Evolutionary conservation across 805 yeast species (phyloP), one percentile per base, ranked within the genome.

Genomic region (Blastobotrys peoriensis): DNA sequence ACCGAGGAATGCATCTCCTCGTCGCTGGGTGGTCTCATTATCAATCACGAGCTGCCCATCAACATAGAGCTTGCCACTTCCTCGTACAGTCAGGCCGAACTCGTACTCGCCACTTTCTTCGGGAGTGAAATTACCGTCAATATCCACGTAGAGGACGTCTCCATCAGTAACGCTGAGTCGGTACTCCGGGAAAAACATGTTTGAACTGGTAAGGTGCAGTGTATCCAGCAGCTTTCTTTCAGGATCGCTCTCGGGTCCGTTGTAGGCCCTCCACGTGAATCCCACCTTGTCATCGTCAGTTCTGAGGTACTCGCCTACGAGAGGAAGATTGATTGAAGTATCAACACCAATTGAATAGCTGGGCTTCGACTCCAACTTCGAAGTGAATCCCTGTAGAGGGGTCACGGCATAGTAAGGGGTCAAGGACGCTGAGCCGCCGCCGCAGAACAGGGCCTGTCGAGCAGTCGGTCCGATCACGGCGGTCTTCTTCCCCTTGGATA

Each of bases 391-490:
- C 6, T 47, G 48, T 8, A 36, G 38, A 10, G 48, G 39, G 60
- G 61, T 21, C 10, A 73, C 65, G 6, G 67, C 62, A 57, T 75
- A 73, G 53, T 74, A 68, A 3, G 78, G 69, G 16, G 61, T 61
- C 52, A 75, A 60, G 9, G 76, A 63, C 33, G 83, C 81, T 15
- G 81, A 77, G 6, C 84, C 84, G 50, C 84, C 84, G 45, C 84
- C 83, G 18, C 77, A 71, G 47, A 66, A 71, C 33, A 71, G 68
- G 5, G 76, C 65, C 35, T 56, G 59, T 48, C 67, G 73, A 19
- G 78, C 82, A 50, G 74, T 76, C 27, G 82, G 82, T 2, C 84
- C 85, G 53, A 79, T 74, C 15, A 79, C 72, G 3, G 76, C 75
- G 23, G 70, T 64, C 4, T 55, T 65, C 35, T 67, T 67, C 3